Conservation (phyloP, 495 filamentous ascomycete genomes). For the Neurospora discreta region DNA sequence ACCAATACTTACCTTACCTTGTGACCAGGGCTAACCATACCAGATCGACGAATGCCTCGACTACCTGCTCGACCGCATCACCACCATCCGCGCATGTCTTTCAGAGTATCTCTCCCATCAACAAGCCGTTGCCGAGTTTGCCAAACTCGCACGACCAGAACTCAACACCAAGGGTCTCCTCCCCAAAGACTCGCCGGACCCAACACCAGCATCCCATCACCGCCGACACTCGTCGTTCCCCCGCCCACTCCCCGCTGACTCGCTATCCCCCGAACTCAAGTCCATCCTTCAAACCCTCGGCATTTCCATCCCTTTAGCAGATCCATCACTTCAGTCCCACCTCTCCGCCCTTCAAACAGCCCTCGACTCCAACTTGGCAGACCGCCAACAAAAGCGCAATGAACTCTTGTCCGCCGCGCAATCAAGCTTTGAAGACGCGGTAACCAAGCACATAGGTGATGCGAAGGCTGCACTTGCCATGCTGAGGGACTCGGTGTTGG, state of each 20-base stretch:
- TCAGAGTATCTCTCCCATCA: constrained; percentile 22
- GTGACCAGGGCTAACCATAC: not conserved
- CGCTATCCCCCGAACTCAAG: not conserved
- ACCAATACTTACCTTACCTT: not conserved
- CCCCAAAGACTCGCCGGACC: not conserved
- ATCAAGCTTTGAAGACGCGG: constrained; percentile 23
- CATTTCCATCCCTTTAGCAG: not conserved
- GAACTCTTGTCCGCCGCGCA: constrained; percentile 28
- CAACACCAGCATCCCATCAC: not conserved
- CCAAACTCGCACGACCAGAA: constrained; percentile 16
- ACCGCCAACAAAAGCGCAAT: constrained; percentile 21
- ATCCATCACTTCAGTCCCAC: not conserved
- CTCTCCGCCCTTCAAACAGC: not conserved
- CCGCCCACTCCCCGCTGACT: not conserved
- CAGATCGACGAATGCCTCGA: constrained; percentile 29
- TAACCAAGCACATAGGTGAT: constrained; percentile 27
- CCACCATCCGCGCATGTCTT: constrained; percentile 15
- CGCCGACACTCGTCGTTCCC: constrained; percentile 6
- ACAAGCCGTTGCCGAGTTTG: constrained; percentile 14
- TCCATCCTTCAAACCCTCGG: not conserved
- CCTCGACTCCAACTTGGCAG: constrained; percentile 15
- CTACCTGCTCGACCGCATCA: constrained; percentile 23
- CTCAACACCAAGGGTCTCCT: constrained; percentile 4
- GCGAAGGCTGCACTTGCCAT: constrained; percentile 28
- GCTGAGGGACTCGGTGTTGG: constrained; percentile 30